Evolutionary conservation across 179 eudicot genomes (phyloP).

Genomic region (Camellia oleifera): DNA sequence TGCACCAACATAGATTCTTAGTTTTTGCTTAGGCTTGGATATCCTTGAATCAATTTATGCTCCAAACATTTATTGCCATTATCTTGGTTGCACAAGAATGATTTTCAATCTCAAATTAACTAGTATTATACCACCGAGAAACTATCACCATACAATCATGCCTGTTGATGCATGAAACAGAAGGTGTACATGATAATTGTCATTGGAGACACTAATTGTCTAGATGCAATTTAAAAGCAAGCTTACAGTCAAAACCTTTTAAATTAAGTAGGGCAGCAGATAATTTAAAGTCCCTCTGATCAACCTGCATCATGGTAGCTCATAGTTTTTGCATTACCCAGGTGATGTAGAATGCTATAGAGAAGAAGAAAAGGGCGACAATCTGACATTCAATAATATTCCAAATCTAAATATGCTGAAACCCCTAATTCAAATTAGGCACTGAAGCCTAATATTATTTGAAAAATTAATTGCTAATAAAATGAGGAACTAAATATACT

Average conservation of each 20-base stretch:
- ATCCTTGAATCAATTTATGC: not conserved
- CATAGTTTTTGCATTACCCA: not conserved
- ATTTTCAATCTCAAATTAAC: not conserved
- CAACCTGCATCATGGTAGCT: constrained; percentile 2
- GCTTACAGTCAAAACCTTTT: not conserved
- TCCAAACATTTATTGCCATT: not conserved
- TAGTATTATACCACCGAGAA: not conserved
- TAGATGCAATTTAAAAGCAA: not conserved
- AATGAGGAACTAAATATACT: too few relatives aligned
- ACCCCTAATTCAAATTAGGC: too few relatives aligned
- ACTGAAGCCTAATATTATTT: too few relatives aligned
- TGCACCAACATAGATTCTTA: not conserved
- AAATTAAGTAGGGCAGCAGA: not conserved
- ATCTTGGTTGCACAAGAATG: not conserved
- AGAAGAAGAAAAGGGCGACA: too few relatives aligned
- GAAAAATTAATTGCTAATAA: too few relatives aligned
- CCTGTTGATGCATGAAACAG: not conserved
- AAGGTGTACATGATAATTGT: not conserved
- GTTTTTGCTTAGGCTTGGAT: not conserved
- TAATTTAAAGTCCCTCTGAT: not conserved
- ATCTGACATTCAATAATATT: too few relatives aligned
- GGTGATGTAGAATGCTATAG: too few relatives aligned
- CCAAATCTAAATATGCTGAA: too few relatives aligned
- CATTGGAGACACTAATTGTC: not conserved
- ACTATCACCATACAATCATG: not conserved